Conservation (phyloP, 1,284 basidiomycete species). For the Ustilago curta region DNA sequence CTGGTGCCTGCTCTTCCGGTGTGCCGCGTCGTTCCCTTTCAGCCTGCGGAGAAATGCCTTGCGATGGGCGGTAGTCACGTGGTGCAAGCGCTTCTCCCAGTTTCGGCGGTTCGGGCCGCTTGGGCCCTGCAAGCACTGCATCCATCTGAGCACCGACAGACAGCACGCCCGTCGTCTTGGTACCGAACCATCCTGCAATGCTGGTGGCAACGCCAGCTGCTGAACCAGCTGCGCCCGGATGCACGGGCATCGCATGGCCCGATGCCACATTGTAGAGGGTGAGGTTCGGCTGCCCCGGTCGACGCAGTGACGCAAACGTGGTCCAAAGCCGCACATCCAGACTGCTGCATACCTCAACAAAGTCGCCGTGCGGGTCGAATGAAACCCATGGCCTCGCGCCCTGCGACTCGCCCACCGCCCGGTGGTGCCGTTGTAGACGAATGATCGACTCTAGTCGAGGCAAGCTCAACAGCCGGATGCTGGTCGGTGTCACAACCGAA, state of each 20-base stretch:
- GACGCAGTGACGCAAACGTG: constrained; percentile 51
- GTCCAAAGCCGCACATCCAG: constrained; percentile 65
- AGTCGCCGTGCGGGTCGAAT: constrained; percentile 58
- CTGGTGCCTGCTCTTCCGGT: constrained; percentile 3
- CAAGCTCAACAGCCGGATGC: constrained; percentile 54
- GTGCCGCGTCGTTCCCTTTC: constrained; percentile 6
- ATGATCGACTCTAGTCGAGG: constrained; percentile 54
- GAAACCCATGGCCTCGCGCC: constrained; percentile 32
- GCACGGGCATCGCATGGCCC: constrained; percentile 46
- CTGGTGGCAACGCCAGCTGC: constrained; percentile 57
- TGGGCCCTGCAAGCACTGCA: constrained; percentile 50
- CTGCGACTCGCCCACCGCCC: constrained; percentile 40
- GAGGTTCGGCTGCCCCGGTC: constrained; percentile 55
- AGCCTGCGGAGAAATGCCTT: not conserved
- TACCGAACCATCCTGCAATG: constrained; percentile 59
- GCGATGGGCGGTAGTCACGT: constrained; percentile 28
- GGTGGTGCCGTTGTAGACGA: constrained; percentile 61
- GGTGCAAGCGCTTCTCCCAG: constrained; percentile 38
- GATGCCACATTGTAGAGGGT: constrained; percentile 34
- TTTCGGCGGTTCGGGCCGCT: constrained; percentile 48
- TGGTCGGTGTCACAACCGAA: constrained; percentile 48
- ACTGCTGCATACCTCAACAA: constrained; percentile 59
- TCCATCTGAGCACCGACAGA: constrained; percentile 55
- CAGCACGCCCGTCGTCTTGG: constrained; percentile 49
- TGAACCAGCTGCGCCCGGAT: constrained; percentile 53